Evolutionary conservation across 805 yeast genomes (phyloP).

Genomic region (Candida corydali): DNA sequence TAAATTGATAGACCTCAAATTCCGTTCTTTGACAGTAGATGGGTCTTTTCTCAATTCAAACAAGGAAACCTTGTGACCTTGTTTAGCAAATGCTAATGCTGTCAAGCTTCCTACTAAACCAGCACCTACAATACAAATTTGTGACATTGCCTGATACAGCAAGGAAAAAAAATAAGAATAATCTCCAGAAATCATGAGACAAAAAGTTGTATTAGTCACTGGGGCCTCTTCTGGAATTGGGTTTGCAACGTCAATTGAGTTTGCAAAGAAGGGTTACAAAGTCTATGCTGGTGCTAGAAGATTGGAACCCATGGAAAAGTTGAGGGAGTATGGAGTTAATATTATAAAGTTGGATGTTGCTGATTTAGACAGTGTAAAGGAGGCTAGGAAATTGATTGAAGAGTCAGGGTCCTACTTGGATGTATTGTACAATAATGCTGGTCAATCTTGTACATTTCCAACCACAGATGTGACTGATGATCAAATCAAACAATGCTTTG

Average conservation of each 20-base stretch:
- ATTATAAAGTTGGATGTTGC: conserved; percentile 58
- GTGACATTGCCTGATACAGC: neutral
- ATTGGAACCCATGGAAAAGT: conserved; percentile 52
- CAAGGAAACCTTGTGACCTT: conserved; percentile 68
- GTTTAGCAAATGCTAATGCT: conserved; percentile 71
- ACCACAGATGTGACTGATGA: conserved; percentile 63
- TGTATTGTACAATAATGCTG: conserved; percentile 71
- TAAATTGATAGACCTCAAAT: conserved; percentile 70
- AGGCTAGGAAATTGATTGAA: conserved; percentile 40
- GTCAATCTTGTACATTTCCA: conserved; percentile 69
- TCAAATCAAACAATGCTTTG: conserved; percentile 46
- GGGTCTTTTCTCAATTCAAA: conserved; percentile 75
- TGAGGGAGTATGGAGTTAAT: conserved; percentile 40
- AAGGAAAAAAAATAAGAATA: neutral
- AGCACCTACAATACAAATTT: conserved; percentile 71
- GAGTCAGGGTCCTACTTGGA: conserved; percentile 52
- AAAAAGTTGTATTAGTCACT: conserved; percentile 49
- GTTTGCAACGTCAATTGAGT: conserved; percentile 43
- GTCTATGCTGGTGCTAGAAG: conserved; percentile 78
- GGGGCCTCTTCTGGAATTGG: conserved; percentile 61
- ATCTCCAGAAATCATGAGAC: conserved; percentile 12
- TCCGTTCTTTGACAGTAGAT: conserved; percentile 30
- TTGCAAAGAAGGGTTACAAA: conserved; percentile 48
- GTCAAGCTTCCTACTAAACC: conserved; percentile 87
- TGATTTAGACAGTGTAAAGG: conserved; percentile 41